These are phyloP conservation scores for Arabidopsis lyrata DNA, from an alignment of 441 rosid genomes.

Conservation along the genomic window DNA sequence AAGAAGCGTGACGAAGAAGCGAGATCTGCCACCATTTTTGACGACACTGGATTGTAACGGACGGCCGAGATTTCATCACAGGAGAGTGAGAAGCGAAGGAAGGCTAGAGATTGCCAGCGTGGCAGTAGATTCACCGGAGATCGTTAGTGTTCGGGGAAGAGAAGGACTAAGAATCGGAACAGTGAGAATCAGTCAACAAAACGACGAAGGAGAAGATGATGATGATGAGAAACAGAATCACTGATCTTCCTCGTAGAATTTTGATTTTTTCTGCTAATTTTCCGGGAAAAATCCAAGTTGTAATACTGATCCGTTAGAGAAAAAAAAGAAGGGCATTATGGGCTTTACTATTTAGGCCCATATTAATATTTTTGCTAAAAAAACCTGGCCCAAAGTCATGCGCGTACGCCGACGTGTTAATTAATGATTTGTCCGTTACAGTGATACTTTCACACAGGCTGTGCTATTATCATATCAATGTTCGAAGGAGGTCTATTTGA, in stretches of 20 bases:
- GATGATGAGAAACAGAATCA: constrained; percentile 24
- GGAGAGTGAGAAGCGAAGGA: constrained; percentile 47
- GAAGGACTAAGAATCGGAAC: constrained; percentile 42
- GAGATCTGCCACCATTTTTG: constrained; percentile 47
- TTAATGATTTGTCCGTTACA: constrained; percentile 4
- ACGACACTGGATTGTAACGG: constrained; percentile 50
- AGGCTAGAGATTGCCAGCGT: constrained; percentile 48
- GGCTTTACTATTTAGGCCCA: constrained; percentile 27
- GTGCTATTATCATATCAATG: not conserved
- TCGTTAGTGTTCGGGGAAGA: constrained; percentile 37
- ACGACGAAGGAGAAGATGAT: not conserved
- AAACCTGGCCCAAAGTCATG: constrained; percentile 12
- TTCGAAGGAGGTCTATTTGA: not conserved
- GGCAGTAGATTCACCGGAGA: constrained; percentile 34
- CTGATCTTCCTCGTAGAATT: not conserved
- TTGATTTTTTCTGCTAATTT: not conserved
- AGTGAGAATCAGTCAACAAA: constrained; percentile 9
- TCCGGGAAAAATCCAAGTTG: constrained; percentile 3
- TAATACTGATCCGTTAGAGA: not conserved
- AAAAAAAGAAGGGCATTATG: not conserved
- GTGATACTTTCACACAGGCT: not conserved
- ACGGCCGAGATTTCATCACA: constrained; percentile 48
- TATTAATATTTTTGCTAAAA: not conserved
- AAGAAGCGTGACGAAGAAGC: constrained; percentile 31
- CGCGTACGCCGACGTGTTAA: not conserved